Base-by-base conservation (phyloP, 2,329 filamentous ascomycete species). In the Phialemoniopsis sp. region DNA sequence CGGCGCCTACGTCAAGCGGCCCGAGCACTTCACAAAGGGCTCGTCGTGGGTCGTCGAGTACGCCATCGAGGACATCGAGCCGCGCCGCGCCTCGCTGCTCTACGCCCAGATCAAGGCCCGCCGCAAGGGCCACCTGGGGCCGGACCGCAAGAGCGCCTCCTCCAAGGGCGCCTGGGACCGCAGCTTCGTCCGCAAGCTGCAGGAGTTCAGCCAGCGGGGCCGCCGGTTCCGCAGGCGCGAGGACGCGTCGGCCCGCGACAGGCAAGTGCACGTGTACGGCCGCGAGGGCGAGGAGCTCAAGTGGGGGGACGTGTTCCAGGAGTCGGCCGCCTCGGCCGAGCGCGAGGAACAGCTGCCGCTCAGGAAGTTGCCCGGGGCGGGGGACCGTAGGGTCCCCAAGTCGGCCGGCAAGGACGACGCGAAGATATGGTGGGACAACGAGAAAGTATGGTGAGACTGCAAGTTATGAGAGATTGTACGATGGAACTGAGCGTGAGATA, bases 1-100 rank as follows among this genome's bases (percentile, higher is more conserved):
- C 53, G 82, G 76, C 14, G 39, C 66, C 12, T 73, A 76, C 39
- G 77, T 88, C 2, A 55, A 66, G 0, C 80, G 89, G 4, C 86
- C 89, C 0, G 47, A 62, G 2, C 49, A 68, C 0, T 56, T 83
- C 34, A 59, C 37, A 0, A 26, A 51, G 13, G 15, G 9, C 6
- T 59, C 56, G 42, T 80, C 47, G 53, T 96, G 90, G 90, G 59
- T 65, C 1, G 67, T 96, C n/a, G 80, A 93, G 50, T 96, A 95
- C 60, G 73, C 81, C 29, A 64, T 96, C 35, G 72, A 75, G 34
- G 85, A 90, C 47, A 66, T 89, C 3, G 38, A 60, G 0, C 46
- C 33, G 3, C 46, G 57, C 0, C 63, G 67, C 9, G 77, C 75
- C 2, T 60, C 58, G 43, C 59, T 40, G 1, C 58, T 85, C 17